Evolutionary conservation across 1,284 basidiomycete species (phyloP).

Genomic region (Puccinia horiana): DNA sequence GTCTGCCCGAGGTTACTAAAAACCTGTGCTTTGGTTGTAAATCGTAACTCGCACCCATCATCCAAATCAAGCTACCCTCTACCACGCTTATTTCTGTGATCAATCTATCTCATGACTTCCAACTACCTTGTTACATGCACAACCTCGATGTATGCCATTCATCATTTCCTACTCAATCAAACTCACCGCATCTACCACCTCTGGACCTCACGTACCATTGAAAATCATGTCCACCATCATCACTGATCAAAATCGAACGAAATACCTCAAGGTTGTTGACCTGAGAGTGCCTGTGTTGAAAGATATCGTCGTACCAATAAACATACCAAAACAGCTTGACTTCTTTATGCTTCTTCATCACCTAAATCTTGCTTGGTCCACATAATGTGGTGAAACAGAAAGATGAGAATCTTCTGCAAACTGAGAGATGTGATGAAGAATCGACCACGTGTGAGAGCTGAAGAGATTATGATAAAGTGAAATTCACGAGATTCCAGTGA

Average conservation of each 20-base stretch:
- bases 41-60: not conserved
- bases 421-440: too few species aligned
- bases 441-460: too few species aligned
- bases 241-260: not conserved
- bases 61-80: not conserved
- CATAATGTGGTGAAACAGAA: too few species aligned
- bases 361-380: too few species aligned
- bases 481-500: too few species aligned
- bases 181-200: not conserved
- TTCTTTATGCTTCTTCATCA: too few species aligned
- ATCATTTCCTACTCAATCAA: not conserved
- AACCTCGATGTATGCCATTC: not conserved
- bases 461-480: too few species aligned
- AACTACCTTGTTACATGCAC: not conserved
- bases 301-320: too few species aligned
- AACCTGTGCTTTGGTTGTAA: not conserved
- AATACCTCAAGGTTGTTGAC: too few species aligned
- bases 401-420: too few species aligned
- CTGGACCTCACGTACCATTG: not conserved
- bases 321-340: too few species aligned
- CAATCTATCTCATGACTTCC: not conserved
- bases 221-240: not conserved
- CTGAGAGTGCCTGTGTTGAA: too few species aligned
- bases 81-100: not conserved
- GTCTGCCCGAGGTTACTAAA: constrained; percentile 44